Evolutionary conservation across 1,139 yeast species (phyloP).

Genomic region (Geotrichum bryndzae): DNA sequence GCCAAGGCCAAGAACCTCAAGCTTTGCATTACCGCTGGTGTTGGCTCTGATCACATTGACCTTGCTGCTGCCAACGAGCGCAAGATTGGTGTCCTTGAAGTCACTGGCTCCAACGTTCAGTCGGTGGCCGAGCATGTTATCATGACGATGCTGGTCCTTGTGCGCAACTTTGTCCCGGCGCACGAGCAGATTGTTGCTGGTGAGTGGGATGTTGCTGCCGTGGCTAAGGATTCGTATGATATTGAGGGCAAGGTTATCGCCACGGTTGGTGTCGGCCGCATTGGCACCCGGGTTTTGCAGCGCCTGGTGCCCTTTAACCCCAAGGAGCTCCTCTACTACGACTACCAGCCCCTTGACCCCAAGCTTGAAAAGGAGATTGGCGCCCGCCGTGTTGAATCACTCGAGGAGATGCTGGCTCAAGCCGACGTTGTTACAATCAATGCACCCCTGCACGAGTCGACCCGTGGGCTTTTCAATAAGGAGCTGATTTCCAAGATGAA

Average conservation of each 20-base stretch:
- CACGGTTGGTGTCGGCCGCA: constrained; percentile 79
- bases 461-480: constrained; percentile 63
- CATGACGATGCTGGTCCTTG: constrained; percentile 65
- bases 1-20: constrained; percentile 69
- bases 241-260: constrained; percentile 70
- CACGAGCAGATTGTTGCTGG: constrained; percentile 59
- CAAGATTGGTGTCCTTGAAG: constrained; percentile 65
- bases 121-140: constrained; percentile 80
- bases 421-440: constrained; percentile 75
- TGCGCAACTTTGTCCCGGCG: constrained; percentile 74
- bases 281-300: constrained; percentile 71
- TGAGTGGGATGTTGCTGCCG: constrained; percentile 74
- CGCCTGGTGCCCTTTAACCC: constrained; percentile 70
- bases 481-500: constrained; percentile 65
- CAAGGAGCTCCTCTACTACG: constrained; percentile 65
- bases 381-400: constrained; percentile 54
- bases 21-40: constrained; percentile 73
- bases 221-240: constrained; percentile 68
- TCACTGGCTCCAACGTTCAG: constrained; percentile 74
- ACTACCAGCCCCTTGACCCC: constrained; percentile 62
- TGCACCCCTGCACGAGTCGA: constrained; percentile 68
- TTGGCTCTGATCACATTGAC: constrained; percentile 79
- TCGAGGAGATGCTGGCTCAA: constrained; percentile 63
- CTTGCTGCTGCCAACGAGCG: constrained; percentile 63
- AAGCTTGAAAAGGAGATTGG: constrained; percentile 52